phyloP scores from a whole-genome alignment of 164 flowering plant species.

The Dillenia turbinata region DNA sequence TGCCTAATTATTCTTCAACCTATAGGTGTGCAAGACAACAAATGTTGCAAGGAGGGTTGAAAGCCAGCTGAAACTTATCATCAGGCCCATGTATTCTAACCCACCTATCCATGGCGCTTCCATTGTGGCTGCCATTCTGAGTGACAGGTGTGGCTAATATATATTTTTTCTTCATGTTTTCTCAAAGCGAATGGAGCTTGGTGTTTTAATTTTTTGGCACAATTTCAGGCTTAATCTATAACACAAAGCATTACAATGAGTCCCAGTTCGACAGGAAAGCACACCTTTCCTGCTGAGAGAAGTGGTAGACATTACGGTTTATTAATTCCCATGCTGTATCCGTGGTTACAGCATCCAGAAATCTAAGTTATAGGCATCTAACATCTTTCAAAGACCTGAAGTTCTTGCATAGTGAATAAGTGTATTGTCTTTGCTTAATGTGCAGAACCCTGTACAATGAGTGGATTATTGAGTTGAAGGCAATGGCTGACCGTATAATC shows the following conservation, averaged over 20 bases:
- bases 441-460: slow-evolving; percentile 74
- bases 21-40: slow-evolving; percentile 73
- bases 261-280: no score
- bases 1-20: neutral
- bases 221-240: no score
- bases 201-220: no score
- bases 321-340: neutral
- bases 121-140: slow-evolving; percentile 87
- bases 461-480: slow-evolving; percentile 96
- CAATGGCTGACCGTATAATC: slow-evolving; percentile 97
- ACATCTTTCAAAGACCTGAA: no score
- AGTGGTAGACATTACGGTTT: no score
- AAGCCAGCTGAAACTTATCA: slow-evolving; percentile 95
- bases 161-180: no score
- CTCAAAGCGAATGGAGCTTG: no score
- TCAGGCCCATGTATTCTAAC: slow-evolving; percentile 97
- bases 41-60: slow-evolving; percentile 89
- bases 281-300: no score
- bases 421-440: neutral
- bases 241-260: no score
- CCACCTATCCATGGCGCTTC: slow-evolving; percentile 99
- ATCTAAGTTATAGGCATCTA: no score
- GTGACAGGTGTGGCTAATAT: slow-evolving; percentile 51
- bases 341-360: neutral
- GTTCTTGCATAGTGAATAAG: neutral